Conservation (phyloP, 768 basidiomycete genomes). For the Tylopilus rubrobrunneus region DNA sequence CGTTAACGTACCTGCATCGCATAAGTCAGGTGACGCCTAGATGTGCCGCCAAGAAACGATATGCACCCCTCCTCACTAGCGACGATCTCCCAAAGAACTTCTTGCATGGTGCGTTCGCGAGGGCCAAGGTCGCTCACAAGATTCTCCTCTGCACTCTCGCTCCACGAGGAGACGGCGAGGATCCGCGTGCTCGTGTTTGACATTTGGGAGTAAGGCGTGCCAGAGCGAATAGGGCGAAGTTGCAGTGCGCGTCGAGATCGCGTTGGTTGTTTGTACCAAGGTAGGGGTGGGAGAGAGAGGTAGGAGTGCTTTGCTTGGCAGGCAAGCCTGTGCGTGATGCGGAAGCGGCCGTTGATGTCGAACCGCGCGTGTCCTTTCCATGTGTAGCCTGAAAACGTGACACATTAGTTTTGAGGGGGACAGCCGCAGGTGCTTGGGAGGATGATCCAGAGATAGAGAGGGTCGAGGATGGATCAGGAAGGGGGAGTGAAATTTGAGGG, state of each 20-base stretch:
- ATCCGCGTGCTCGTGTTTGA: slow-evolving; percentile 70
- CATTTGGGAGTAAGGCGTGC: slow-evolving; percentile 79
- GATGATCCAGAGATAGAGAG: slow-evolving; percentile 30
- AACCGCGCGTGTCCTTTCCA: slow-evolving; percentile 63
- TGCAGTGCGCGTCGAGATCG: slow-evolving; percentile 57
- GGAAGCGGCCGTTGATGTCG: slow-evolving; percentile 58
- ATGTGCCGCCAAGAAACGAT: slow-evolving; percentile 4
- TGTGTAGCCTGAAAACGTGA: slow-evolving; percentile 75
- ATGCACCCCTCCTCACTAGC: slow-evolving; percentile 88
- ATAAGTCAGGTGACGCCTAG: slow-evolving; percentile 14
- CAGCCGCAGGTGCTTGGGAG: slow-evolving; percentile 25
- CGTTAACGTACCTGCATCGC: slow-evolving; percentile 76
- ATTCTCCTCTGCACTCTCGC: slow-evolving; percentile 91
- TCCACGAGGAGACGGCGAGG: slow-evolving; percentile 81
- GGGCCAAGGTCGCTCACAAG: slow-evolving; percentile 91
- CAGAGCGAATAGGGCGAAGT: slow-evolving; percentile 70
- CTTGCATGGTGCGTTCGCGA: slow-evolving; percentile 90
- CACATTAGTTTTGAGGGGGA: slow-evolving; percentile 58
- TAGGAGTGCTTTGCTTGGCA: slow-evolving; percentile 42
- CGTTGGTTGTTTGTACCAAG: slow-evolving; percentile 48
- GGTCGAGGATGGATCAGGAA: slow-evolving; percentile 44
- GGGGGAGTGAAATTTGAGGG: slow-evolving; percentile 45
- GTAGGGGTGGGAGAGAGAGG: slow-evolving; percentile 56
- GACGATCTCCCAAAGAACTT: slow-evolving; percentile 96
- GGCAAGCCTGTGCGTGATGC: slow-evolving; percentile 60